Conservation (phyloP, 192 early-diverging fungal species). For the Backusella liffmaniae region DNA sequence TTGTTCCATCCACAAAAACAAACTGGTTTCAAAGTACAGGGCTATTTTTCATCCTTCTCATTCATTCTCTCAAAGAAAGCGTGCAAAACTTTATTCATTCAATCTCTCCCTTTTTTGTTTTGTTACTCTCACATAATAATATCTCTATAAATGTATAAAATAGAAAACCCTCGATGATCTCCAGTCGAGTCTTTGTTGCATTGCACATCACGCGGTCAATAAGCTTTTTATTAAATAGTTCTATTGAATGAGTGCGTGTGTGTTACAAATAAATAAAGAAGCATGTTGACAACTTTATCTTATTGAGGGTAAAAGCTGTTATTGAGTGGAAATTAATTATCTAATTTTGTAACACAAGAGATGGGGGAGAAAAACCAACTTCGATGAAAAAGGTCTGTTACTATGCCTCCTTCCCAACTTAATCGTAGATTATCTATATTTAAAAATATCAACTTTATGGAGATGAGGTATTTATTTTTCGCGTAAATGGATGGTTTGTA, state of each 20-base stretch:
- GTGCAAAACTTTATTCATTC: background rate
- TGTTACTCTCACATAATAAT: background rate
- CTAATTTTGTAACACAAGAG: too few relatives aligned
- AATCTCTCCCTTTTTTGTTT: background rate
- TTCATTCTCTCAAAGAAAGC: background rate
- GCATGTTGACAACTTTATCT: background rate
- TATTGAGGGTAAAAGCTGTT: background rate
- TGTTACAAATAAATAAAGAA: background rate
- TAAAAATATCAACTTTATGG: background rate
- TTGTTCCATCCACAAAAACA: background rate
- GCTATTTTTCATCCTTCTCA: background rate
- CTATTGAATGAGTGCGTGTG: background rate
- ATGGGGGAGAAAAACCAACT: background rate
- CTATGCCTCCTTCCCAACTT: background rate
- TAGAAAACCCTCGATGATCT: background rate
- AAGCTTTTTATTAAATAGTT: slow-evolving; percentile 1
- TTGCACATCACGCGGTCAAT: slow-evolving; percentile 4
- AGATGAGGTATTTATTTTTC: background rate
- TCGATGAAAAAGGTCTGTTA: background rate
- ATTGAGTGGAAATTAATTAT: too few relatives aligned
- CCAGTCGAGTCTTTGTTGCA: background rate
- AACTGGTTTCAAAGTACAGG: background rate
- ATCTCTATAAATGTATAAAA: background rate
- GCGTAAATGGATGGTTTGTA: background rate
- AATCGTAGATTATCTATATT: background rate